These are phyloP conservation scores for Arthrobotrys megalospora DNA, from an alignment of 2,329 filamentous ascomycete genomes.

Conservation along the genomic window DNA sequence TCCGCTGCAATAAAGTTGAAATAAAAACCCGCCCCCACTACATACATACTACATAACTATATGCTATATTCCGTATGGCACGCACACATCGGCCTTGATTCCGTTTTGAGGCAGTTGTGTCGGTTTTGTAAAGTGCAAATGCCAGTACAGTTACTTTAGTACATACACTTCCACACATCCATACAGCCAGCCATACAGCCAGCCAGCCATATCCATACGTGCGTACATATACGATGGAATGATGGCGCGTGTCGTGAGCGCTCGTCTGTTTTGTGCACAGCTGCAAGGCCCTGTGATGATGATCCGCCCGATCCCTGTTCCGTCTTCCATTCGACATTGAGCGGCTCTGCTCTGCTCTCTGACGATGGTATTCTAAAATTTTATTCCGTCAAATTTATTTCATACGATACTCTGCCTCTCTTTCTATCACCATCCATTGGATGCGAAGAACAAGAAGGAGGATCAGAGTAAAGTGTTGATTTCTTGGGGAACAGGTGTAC, in stretches of 20 bases:
- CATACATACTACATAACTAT: no score
- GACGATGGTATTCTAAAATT: no score
- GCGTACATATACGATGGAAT: slow-evolving; percentile 3
- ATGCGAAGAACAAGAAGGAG: background rate
- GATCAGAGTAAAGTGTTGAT: slow-evolving; percentile 5
- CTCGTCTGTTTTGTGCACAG: slow-evolving; percentile 50
- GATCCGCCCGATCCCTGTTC: slow-evolving; percentile 9
- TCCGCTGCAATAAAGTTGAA: slow-evolving; percentile 17
- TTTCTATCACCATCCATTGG: no score
- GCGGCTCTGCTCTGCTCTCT: no score
- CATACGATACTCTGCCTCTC: no score
- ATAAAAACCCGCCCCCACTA: background rate
- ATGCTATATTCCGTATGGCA: background rate
- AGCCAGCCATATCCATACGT: no score
- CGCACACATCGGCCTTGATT: background rate
- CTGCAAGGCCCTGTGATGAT: slow-evolving; percentile 32
- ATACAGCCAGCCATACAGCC: no score
- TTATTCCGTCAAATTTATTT: no score
- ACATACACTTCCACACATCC: no score
- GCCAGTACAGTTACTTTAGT: no score
- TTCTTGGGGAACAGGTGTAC: slow-evolving; percentile 41
- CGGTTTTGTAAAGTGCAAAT: background rate
- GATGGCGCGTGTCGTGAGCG: slow-evolving; percentile 51
- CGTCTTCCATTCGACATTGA: background rate
- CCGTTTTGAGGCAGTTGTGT: slow-evolving; percentile 2